A percentile compares a stretch with the other conserved stretches of the same genome.
phyloP scores from a whole-genome alignment of 495 filamentous ascomycete genomes.

The Aspergillus coremiiformis region DNA sequence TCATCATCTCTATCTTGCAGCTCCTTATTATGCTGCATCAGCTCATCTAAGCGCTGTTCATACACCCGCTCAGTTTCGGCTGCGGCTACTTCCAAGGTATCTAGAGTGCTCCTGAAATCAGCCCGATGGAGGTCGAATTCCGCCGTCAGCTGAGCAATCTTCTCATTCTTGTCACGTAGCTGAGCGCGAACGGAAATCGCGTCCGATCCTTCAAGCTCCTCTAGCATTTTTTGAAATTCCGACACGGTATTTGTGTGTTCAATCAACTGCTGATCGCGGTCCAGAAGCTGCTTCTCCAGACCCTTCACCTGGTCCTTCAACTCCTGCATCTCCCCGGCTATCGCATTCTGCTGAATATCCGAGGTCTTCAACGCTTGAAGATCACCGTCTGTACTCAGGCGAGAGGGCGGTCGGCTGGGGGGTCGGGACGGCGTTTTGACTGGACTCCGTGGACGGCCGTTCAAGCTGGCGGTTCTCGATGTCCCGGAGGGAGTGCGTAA shows the following conservation, averaged over 20 bases:
- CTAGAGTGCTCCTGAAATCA: slow-evolving; percentile 93
- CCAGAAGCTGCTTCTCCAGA: slow-evolving; percentile 61
- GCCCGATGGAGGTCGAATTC: slow-evolving; percentile 95
- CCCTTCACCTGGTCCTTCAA: slow-evolving; percentile 57
- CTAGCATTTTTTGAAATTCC: slow-evolving; percentile 47
- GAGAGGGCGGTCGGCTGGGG: slow-evolving; percentile 38
- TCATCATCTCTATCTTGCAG: slow-evolving; percentile 76
- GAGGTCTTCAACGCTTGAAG: slow-evolving; percentile 31
- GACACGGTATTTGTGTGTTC: slow-evolving; percentile 74
- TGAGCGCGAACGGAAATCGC: slow-evolving; percentile 67
- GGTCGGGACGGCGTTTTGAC: slow-evolving; percentile 38
- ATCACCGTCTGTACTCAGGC: slow-evolving; percentile 37
- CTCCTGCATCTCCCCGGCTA: slow-evolving; percentile 43
- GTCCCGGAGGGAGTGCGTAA: slow-evolving; percentile 37
- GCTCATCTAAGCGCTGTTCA: slow-evolving; percentile 80
- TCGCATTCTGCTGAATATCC: slow-evolving; percentile 35
- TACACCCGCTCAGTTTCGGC: slow-evolving; percentile 98
- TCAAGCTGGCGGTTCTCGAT: slow-evolving; percentile 23
- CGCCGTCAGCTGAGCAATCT: slow-evolving; percentile 80
- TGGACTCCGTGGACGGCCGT: slow-evolving; percentile 33
- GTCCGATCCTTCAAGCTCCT: slow-evolving; percentile 72
- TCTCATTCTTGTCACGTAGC: slow-evolving; percentile 92
- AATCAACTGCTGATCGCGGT: slow-evolving; percentile 77
- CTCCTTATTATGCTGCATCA: slow-evolving; percentile 79
- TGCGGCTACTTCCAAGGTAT: slow-evolving; percentile 91